Conservation (phyloP, 176 grass and related monocot species). For the Thalia dealbata region DNA sequence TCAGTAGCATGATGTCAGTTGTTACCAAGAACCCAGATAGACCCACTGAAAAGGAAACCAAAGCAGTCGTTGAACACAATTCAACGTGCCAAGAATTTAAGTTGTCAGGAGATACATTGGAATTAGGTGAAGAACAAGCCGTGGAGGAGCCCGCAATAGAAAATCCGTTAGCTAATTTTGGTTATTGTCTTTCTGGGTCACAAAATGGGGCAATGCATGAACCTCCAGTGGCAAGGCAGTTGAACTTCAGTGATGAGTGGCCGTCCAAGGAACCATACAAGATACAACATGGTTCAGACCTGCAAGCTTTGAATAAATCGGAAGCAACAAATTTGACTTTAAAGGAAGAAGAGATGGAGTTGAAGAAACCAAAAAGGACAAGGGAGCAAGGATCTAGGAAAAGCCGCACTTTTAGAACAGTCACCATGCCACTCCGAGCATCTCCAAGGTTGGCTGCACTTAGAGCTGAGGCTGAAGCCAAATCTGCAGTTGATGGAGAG, state of each 20-base stretch:
- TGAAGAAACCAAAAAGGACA: not conserved
- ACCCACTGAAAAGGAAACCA: not conserved
- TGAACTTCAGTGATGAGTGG: not conserved
- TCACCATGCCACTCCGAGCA: constrained; percentile 5
- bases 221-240: not conserved
- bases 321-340: not conserved
- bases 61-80: not conserved
- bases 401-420: not conserved
- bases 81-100: not conserved
- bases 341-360: not conserved
- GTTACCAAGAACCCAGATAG: not conserved
- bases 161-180: not conserved
- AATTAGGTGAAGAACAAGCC: not conserved
- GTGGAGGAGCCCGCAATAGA: not conserved
- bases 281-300: not conserved
- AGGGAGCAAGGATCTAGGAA: not conserved
- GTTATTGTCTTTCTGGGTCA: not conserved
- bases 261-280: not conserved
- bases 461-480: not conserved
- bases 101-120: not conserved
- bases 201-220: not conserved
- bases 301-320: not conserved
- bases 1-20: not conserved
- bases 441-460: constrained; percentile 7
- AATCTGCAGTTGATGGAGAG: not conserved